phyloP scores from a whole-genome alignment of 2,329 filamentous ascomycete genomes.

The Venturia carpophila region DNA sequence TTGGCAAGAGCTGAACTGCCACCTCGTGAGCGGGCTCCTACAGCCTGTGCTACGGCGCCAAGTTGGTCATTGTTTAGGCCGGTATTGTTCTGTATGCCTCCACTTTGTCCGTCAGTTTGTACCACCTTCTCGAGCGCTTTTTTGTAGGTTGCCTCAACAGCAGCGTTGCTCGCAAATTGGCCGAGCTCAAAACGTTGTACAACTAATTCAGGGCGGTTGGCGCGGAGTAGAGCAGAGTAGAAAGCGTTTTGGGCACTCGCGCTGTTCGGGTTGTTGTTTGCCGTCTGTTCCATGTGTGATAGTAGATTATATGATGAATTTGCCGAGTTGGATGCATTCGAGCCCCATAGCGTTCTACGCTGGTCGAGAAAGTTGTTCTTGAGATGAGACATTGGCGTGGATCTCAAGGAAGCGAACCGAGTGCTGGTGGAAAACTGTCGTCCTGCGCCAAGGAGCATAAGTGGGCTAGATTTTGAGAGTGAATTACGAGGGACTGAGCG shows the following conservation, averaged over 20 bases:
- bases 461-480: constrained; percentile 30
- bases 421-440: constrained; percentile 30
- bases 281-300: constrained; percentile 79
- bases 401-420: constrained; percentile 29
- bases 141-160: constrained; percentile 70
- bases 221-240: constrained; percentile 81
- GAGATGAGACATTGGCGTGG: constrained; percentile 25
- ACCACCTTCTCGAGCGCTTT: constrained; percentile 57
- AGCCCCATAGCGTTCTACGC: constrained; percentile 38
- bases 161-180: constrained; percentile 71
- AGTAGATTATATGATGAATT: constrained; percentile 53
- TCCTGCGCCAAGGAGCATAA: constrained; percentile 25
- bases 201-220: constrained; percentile 89
- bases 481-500: constrained; percentile 27
- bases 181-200: constrained; percentile 83
- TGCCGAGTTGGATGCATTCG: constrained; percentile 3
- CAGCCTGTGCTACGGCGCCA: constrained; percentile 73
- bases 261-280: constrained; percentile 85
- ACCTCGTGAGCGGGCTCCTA: constrained; percentile 63
- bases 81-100: constrained; percentile 26
- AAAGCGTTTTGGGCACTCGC: constrained; percentile 86
- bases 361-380: constrained; percentile 25
- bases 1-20: constrained; percentile 53
- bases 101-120: constrained; percentile 24
- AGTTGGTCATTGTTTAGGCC: constrained; percentile 54